Evolutionary conservation across 805 yeast species (phyloP).

Genomic region (Wickerhamiella kazuoi): DNA sequence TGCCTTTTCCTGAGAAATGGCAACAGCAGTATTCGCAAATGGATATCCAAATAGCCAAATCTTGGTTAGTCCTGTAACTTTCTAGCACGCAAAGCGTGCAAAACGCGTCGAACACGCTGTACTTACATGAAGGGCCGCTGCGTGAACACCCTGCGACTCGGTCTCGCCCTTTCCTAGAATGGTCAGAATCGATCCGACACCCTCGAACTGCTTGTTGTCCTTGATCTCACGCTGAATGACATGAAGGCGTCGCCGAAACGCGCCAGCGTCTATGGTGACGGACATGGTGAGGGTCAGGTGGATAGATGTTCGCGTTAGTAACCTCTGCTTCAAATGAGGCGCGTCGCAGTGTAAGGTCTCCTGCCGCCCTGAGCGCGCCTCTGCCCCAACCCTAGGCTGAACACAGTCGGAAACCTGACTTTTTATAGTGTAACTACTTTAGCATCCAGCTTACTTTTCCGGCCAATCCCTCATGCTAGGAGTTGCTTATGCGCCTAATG

Average conservation of each 20-base stretch:
- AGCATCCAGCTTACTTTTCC: no score
- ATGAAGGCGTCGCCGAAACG: conserved; percentile 20
- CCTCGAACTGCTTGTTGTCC: conserved; percentile 22
- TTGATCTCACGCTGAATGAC: conserved; percentile 15
- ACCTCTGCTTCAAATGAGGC: no score
- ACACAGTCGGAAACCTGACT: no score
- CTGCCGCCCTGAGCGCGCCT: no score
- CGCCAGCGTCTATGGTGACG: conserved; percentile 16
- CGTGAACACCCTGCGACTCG: conserved; percentile 76
- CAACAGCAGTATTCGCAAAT: conserved; percentile 77
- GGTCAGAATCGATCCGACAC: conserved; percentile 37
- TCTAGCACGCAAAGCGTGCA: no score
- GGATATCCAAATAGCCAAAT: conserved; percentile 90
- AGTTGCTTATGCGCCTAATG: no score
- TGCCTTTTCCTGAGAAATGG: conserved; percentile 40
- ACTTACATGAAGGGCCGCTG: conserved; percentile 51
- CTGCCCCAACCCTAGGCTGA: no score
- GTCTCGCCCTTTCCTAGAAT: conserved; percentile 76
- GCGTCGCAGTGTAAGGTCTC: no score
- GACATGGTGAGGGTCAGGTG: conserved; percentile 7
- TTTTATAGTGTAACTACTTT: no score
- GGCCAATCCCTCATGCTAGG: no score
- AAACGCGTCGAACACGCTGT: no score
- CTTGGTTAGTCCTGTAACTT: conserved; percentile 5
- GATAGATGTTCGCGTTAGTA: no score